phyloP scores from a whole-genome alignment of 768 basidiomycete species.

The Galerina marginata region DNA sequence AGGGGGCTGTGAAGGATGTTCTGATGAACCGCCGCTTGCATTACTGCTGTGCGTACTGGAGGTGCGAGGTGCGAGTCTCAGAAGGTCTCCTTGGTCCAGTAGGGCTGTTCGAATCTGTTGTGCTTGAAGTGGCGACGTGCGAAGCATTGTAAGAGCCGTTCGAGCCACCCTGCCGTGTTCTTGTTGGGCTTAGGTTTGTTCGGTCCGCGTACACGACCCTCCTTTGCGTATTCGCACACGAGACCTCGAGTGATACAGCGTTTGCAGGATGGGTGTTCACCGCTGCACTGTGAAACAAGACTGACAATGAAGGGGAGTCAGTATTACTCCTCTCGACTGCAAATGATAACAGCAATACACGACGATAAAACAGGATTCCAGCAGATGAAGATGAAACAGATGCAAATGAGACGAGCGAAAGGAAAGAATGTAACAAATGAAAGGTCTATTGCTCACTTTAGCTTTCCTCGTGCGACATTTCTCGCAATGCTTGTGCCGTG shows the following conservation, averaged over 20 bases:
- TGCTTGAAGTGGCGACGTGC: neutral
- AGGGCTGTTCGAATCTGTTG: conserved; percentile 9
- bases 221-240: conserved; percentile 69
- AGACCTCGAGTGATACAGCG: conserved; percentile 66
- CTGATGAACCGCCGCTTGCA: conserved; percentile 25
- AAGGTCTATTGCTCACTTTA: conserved; percentile 53
- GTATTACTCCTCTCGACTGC: too few relatives aligned
- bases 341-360: too few relatives aligned
- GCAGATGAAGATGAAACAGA: neutral
- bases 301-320: neutral
- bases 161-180: neutral
- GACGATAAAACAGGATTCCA: neutral
- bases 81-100: conserved; percentile 9
- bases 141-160: neutral
- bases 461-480: conserved; percentile 76
- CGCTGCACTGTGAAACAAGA: conserved; percentile 58
- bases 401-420: neutral
- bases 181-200: conserved; percentile 55
- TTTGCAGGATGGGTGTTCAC: conserved; percentile 71
- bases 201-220: conserved; percentile 66
- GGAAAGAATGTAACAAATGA: neutral
- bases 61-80: conserved; percentile 22
- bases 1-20: conserved; percentile 13
- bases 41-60: conserved; percentile 25
- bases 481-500: conserved; percentile 79